Evolutionary conservation across 257 asterid genomes (phyloP), one percentile per base, ranked within the genome.

Genomic region (Misopates orontium): DNA sequence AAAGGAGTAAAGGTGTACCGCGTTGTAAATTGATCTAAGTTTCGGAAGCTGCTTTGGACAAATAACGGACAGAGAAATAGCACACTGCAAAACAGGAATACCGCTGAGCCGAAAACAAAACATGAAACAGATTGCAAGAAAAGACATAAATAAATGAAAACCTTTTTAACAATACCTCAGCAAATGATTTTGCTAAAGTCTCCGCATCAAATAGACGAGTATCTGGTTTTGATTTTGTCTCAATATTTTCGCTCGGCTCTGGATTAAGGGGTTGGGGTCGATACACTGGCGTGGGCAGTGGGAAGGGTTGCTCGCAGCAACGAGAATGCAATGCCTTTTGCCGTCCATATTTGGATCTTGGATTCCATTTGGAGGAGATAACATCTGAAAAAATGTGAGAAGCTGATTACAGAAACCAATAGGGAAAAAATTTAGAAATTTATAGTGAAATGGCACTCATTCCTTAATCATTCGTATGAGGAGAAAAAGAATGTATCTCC

Each of bases 21-120:
- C 92, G 68, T 79, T 80, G 73, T 84, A 94, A 71, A 90, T 90
- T 55, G 83, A 88, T 72, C 73, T 83, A 61, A 94, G 84, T 79
- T 88, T 88, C 11, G 95, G 89, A 73, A 94, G 95, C 82, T 88
- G 87, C 87, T 83, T 94, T 9, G 99, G 99, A 79, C 96, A 94
- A 69, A 94, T 77, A 62, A 94, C 88, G 36, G 99, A 90, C 56
- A 94, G 81, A 71, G 97, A 90, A 77, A 94, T 71, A 69, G 84
- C 82, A 78, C 77, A 75, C 99, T 94, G 99, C 89, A 83, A 72
- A 63, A 72, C 40, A 69, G 10, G 24, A 51, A 60, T 60, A 58
- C 8, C 22, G 44, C n/a, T 56, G 56, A 69, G 77, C 63, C n/a
- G 51, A 68, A 21, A 18, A 16, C 53, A 47, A 39, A 50, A 59